These are phyloP conservation scores for Pseudoperonospora humuli DNA, from an alignment of 352 stramenopile species.

Conservation along the genomic window DNA sequence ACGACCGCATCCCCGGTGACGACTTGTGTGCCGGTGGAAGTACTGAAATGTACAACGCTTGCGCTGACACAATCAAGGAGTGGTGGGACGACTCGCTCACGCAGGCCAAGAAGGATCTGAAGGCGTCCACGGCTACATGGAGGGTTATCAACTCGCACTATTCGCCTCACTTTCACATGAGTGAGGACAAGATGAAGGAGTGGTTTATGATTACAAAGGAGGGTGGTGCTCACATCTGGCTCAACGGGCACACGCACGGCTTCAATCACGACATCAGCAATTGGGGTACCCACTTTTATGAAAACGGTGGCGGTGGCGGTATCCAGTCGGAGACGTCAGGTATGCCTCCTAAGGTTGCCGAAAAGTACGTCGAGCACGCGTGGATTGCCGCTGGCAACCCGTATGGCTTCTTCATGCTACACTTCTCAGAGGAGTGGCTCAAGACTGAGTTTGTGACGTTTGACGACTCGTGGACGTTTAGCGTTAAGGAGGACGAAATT, in stretches of 20 bases:
- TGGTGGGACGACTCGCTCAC: slow-evolving; percentile 74
- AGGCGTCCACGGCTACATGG: slow-evolving; percentile 65
- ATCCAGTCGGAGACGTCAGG: slow-evolving; percentile 84
- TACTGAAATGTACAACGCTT: slow-evolving; percentile 70
- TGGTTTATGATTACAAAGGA: slow-evolving; percentile 84
- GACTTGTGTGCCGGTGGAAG: slow-evolving; percentile 63
- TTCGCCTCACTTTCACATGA: slow-evolving; percentile 87
- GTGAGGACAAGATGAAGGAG: slow-evolving; percentile 81
- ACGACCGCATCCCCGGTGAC: slow-evolving; percentile 51
- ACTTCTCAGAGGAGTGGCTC: slow-evolving; percentile 82
- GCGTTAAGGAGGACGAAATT: slow-evolving; percentile 63
- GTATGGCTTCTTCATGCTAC: slow-evolving; percentile 82
- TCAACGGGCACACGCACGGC: slow-evolving; percentile 82
- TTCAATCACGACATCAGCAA: slow-evolving; percentile 84
- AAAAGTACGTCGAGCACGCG: slow-evolving; percentile 74
- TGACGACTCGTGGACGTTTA: slow-evolving; percentile 74
- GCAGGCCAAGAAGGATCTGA: slow-evolving; percentile 63
- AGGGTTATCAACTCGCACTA: slow-evolving; percentile 89
- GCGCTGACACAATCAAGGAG: slow-evolving; percentile 57
- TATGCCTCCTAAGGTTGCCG: slow-evolving; percentile 51
- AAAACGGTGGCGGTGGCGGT: slow-evolving; percentile 79
- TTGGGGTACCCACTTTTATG: slow-evolving; percentile 84
- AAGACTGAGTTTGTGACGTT: slow-evolving; percentile 81
- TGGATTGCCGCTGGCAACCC: slow-evolving; percentile 76
- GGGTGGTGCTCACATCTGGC: slow-evolving; percentile 62